Evolutionary conservation across 1,284 basidiomycete species (phyloP).

Genomic region (Sporisorium reilianum): DNA sequence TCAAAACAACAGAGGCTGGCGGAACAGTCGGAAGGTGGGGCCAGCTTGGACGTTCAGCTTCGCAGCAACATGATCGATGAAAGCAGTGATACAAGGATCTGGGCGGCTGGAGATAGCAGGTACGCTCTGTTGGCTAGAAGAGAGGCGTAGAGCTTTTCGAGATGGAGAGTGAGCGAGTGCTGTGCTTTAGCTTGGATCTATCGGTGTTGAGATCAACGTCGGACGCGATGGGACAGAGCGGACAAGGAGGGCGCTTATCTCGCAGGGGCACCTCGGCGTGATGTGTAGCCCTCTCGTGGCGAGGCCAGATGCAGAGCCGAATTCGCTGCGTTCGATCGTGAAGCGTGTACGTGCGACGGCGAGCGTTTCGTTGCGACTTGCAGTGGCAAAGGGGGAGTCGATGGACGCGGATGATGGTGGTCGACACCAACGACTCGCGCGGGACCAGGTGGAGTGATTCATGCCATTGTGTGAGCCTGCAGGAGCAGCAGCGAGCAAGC

Average conservation of each 20-base stretch:
- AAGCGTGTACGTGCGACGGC: neutral
- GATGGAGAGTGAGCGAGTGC: neutral
- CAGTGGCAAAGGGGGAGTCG: neutral
- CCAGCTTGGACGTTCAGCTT: neutral
- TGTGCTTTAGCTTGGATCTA: neutral
- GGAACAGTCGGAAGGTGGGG: too few species aligned
- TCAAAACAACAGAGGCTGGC: neutral
- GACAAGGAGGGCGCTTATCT: neutral
- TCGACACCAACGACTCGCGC: too few species aligned
- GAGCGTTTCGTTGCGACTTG: neutral
- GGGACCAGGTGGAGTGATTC: too few species aligned
- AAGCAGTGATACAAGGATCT: neutral
- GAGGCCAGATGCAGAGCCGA: neutral
- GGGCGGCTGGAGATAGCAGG: neutral
- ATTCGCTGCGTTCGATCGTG: neutral
- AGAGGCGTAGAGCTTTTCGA: neutral
- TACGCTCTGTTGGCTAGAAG: neutral
- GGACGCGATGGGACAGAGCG: neutral
- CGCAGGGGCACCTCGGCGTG: too few species aligned
- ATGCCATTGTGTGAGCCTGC: too few species aligned
- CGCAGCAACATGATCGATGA: slow-evolving; percentile 11
- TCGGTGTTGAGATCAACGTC: neutral
- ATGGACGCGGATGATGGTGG: neutral
- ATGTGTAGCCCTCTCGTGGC: neutral
- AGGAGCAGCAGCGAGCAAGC: too few species aligned